Conservation (phyloP, 1,284 basidiomycete species). For the Rhodotorula sp. region DNA sequence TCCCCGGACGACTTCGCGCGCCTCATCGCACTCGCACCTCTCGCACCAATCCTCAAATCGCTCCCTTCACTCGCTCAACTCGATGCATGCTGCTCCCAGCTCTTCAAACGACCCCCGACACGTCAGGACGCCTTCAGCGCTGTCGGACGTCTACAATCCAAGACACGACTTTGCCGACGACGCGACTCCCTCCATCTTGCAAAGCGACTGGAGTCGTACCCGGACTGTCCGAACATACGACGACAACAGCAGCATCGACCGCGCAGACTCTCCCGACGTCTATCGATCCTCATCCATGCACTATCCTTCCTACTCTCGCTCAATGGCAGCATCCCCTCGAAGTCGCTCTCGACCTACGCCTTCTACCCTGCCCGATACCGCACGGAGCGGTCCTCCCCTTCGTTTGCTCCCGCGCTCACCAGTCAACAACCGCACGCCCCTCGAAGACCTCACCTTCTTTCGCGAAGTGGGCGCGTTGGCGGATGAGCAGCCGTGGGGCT, state of each 20-base stretch:
- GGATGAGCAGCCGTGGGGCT: neutral
- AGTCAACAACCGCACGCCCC: constrained; percentile 28
- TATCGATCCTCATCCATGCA: neutral
- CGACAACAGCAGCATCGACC: neutral
- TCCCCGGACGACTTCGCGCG: constrained; percentile 16
- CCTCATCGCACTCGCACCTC: constrained; percentile 20
- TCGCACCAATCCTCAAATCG: constrained; percentile 21
- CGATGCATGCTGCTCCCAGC: neutral
- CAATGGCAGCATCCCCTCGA: neutral
- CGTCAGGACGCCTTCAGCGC: neutral
- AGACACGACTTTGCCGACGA: constrained; percentile 13
- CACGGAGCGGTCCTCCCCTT: constrained; percentile 7
- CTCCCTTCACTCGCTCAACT: constrained; percentile 26
- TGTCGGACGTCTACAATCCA: neutral
- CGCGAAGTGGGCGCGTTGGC: constrained; percentile 18
- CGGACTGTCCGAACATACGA: neutral
- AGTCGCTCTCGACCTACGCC: constrained; percentile 5
- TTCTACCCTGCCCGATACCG: neutral
- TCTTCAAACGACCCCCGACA: neutral
- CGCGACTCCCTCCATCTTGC: constrained; percentile 21
- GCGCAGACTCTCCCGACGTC: neutral
- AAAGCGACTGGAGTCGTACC: constrained; percentile 24
- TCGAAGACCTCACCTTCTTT: constrained; percentile 35
- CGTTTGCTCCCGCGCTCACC: constrained; percentile 33
- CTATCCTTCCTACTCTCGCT: neutral